Evolutionary conservation across 225 moss, liverwort and hornwort species (phyloP).

Genomic region (Lunularia cruciata): DNA sequence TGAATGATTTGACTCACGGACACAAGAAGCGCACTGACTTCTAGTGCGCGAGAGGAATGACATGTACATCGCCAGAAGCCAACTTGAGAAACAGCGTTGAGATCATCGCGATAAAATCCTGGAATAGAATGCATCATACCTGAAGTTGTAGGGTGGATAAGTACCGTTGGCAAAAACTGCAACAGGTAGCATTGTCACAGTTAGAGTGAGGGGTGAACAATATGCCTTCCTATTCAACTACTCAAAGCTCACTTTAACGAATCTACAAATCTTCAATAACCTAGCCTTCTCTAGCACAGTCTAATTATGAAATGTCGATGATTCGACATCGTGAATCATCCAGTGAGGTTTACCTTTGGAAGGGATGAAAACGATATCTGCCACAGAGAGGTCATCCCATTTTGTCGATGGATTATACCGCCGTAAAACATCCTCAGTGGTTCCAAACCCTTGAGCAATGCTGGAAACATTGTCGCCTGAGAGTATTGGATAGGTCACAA

Average conservation of each 20-base stretch:
- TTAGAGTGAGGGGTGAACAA: background rate
- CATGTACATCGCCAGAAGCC: too few relatives aligned
- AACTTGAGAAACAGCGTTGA: background rate
- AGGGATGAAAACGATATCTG: conserved; percentile 64
- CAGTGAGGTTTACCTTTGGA: conserved; percentile 47
- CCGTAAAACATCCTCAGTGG: conserved; percentile 35
- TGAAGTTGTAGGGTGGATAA: conserved; percentile 39
- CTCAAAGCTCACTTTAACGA: too few relatives aligned
- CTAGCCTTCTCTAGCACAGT: too few relatives aligned
- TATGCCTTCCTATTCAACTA: too few relatives aligned
- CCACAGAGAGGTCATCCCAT: conserved; percentile 38
- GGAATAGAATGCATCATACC: conserved; percentile 26
- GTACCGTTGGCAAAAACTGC: conserved; percentile 30
- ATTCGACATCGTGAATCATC: background rate
- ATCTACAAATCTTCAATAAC: too few relatives aligned
- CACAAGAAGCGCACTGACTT: too few relatives aligned
- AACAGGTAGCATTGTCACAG: background rate
- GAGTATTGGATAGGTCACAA: conserved; percentile 53
- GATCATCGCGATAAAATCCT: conserved; percentile 12
- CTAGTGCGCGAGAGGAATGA: too few relatives aligned
- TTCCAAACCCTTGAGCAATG: conserved; percentile 48
- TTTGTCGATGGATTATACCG: conserved; percentile 57
- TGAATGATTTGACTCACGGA: too few relatives aligned
- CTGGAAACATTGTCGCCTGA: conserved; percentile 38
- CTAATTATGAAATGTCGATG: background rate